Evolutionary conservation across 1,284 basidiomycete species (phyloP).

Genomic region (Papiliotrema terrestris): DNA sequence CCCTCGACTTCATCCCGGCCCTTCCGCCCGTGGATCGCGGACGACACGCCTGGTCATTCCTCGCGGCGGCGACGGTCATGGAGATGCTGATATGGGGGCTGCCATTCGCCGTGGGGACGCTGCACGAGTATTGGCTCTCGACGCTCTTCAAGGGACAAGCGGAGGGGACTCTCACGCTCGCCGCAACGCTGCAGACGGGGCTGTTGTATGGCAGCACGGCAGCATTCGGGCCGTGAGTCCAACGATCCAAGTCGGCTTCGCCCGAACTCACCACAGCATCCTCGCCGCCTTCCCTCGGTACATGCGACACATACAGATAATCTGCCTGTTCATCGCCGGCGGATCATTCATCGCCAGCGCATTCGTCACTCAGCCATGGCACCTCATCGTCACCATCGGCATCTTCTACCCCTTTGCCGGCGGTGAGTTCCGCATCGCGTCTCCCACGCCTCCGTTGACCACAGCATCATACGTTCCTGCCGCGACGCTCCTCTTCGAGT

Average conservation of each 20-base stretch:
- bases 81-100: constrained; percentile 46
- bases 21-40: constrained; percentile 45
- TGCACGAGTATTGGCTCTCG: constrained; percentile 44
- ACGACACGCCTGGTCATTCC: constrained; percentile 41
- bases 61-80: constrained; percentile 36
- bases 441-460: neutral
- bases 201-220: constrained; percentile 41
- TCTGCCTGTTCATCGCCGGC: constrained; percentile 27
- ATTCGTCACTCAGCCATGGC: constrained; percentile 44
- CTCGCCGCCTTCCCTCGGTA: constrained; percentile 32
- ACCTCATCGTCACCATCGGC: constrained; percentile 44
- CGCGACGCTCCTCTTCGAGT: constrained; percentile 45
- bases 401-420: constrained; percentile 42
- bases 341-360: constrained; percentile 31
- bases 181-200: constrained; percentile 46
- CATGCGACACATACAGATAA: constrained; percentile 23
- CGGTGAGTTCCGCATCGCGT: constrained; percentile 15
- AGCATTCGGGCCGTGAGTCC: constrained; percentile 41
- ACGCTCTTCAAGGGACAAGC: constrained; percentile 36
- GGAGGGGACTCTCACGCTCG: constrained; percentile 37
- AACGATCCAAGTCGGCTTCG: too few relatives aligned
- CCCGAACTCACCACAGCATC: constrained; percentile 12
- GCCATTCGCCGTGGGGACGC: constrained; percentile 43
- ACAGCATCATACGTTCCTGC: constrained; percentile 43
- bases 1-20: constrained; percentile 2